Evolutionary conservation across 495 filamentous ascomycete genomes (phyloP), one percentile per base, ranked within the genome.

Genomic region (Chaetomidium leptoderma): DNA sequence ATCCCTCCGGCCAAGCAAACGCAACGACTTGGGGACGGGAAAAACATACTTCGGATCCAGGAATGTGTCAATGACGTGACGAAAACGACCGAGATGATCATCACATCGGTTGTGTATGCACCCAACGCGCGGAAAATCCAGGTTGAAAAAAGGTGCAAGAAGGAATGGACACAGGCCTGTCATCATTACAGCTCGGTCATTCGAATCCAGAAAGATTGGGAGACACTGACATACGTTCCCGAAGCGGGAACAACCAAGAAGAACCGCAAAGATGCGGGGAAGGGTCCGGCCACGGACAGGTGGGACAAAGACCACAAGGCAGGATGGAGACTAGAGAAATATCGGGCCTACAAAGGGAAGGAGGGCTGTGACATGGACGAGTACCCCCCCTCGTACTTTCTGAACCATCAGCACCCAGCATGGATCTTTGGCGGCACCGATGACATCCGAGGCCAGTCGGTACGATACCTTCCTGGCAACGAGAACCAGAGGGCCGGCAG

Each of bases 331-430:
- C n/a, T n/a, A n/a, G n/a, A n/a, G n/a, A n/a, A n/a, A n/a, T n/a
- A n/a, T n/a, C n/a, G 16, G 9, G 23, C 21, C 29, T 13, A 48
- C 37, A n/a, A n/a, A n/a, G n/a, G n/a, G n/a, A n/a, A n/a, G n/a
- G 17, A 40, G 37, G 5, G 4, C 23, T 57, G 55, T 44, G 13
- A 49, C 5, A 19, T 26, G 26, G 56, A 59, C 39, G 56, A 59
- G 48, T 59, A 44, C 27, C 56, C 56, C 8, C 56, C 56, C 6
- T n/a, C n/a, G 10, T 59, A 59, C 36, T 43, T 59, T 13, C 40
- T 59, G 9, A 19, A 24, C 16, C 29, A 23, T 10, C 33, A 24
- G 10, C 7, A 16, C 17, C 16, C 39, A 29, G 40, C 17, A 36
- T 23, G 8, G 23, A 17, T 27, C 6, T 17, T 39, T 13, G 49